These are phyloP conservation scores for Solanum medicagineum DNA, from an alignment of 257 asterid species.

Conservation along the genomic window DNA sequence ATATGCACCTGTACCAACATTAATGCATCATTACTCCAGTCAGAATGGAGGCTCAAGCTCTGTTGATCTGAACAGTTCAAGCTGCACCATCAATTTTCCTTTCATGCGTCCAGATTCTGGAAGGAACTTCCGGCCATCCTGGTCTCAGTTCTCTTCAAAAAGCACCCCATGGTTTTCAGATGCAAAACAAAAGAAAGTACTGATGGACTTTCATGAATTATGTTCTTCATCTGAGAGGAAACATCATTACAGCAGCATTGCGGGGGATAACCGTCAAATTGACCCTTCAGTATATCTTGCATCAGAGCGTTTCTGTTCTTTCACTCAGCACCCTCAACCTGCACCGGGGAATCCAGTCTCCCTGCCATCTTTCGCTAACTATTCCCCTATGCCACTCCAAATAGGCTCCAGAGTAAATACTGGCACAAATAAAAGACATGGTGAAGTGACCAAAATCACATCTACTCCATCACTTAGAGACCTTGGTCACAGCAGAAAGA, in stretches of 20 bases:
- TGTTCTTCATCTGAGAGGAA: constrained; percentile 6
- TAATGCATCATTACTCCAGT: constrained; percentile 12
- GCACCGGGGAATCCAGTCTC: constrained; percentile 12
- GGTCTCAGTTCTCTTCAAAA: constrained; percentile 24
- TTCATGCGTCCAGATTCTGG: constrained; percentile 28
- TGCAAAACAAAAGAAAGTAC: constrained; percentile 16
- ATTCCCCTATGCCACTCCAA: constrained; percentile 12
- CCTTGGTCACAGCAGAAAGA: constrained; percentile 12
- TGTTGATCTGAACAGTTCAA: constrained; percentile 14
- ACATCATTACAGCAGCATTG: constrained; percentile 12
- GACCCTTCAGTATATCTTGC: constrained; percentile 12
- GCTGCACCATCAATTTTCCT: constrained; percentile 34
- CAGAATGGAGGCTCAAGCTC: constrained; percentile 6
- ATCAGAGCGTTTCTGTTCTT: constrained; percentile 9
- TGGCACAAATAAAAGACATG: constrained; percentile 10
- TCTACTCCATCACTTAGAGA: constrained; percentile 6
- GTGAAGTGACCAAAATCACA: constrained; percentile 7
- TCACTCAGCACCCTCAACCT: constrained; percentile 8
- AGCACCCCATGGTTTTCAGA: constrained; percentile 18
- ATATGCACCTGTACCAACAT: constrained; percentile 9
- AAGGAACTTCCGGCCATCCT: constrained; percentile 16
- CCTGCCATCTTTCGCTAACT: constrained; percentile 8
- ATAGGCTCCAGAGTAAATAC: constrained; percentile 12
- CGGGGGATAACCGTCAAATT: constrained; percentile 11
- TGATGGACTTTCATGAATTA: constrained; percentile 7